Base-by-base conservation (phyloP, 208 protist genomes). In the Trypanosomatidae sp. region DNA sequence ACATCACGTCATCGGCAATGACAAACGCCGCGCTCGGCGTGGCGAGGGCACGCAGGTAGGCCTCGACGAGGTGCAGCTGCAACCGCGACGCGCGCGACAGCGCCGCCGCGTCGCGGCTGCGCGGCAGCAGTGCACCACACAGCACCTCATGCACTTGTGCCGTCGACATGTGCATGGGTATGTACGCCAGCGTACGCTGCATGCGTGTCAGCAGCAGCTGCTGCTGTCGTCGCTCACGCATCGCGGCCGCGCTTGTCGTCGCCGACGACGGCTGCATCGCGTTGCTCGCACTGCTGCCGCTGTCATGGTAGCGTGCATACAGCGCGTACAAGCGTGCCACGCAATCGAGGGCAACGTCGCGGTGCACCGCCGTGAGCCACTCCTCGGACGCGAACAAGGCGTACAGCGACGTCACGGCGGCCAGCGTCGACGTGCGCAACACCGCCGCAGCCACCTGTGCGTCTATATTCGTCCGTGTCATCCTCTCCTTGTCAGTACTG, bases 21-120 rank as follows among this genome's bases (percentile, higher is more conserved):
- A 60, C 66, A 38, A 71, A 66, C 10, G 74, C 73, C 8, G 75
- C 70, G 22, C 53, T 64, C 20, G 67, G 43, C 16, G 67, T 74
- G 13, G 82, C 48, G 56, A 87, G 60, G 28, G 71, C 13, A 11
- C 68, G 56, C 24, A 91, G 37, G 48, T 87, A 86, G 4, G 53
- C 81, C 67, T 90, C 81, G 15, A 81, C 58, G 8, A 61, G 50
- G 15, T 66, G 70, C 22, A 79, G 64, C n/a, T 71, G 55, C 16
- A 82, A 62, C n/a, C 54, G 66, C 49, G 62, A 71, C 10, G 50
- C 43, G 8, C 44, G 52, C 1, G 8, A 20, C 4, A 39, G 48
- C 25, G 28, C 24, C 10, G 13, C 2, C 10, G n/a, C 3, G 39
- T 38, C 23, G 11, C 42, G 40, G 24, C 50, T 68, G 33, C 59